Evolutionary conservation across 2,329 filamentous ascomycete species (phyloP), one percentile per base, ranked within the genome.

Genomic region (Claviceps cyperi): DNA sequence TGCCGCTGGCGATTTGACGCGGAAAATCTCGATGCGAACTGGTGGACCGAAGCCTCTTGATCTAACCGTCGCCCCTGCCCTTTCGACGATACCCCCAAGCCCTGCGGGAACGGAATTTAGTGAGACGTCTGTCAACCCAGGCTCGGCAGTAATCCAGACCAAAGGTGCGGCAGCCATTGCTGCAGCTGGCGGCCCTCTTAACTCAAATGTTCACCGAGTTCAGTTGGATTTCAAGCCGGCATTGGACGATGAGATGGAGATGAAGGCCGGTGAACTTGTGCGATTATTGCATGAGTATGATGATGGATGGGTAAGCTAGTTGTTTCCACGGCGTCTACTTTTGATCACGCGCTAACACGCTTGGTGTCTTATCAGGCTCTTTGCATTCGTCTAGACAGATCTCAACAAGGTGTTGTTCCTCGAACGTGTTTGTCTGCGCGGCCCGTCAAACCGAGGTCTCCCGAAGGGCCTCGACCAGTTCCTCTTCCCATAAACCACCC

Each of bases 201-300:
- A 73, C 54, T 72, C 77, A 51, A 66, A 86, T 56, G 90, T 97
- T 50, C 85, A 97, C 66, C 87, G 92, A 55, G 87, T 97, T 36
- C 87, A 96, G 65, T 80, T 97, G 57, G 90, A 96, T 66, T 98
- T 97, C 67, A 84, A 81, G 64, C 90, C 92, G 24, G 91, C 86
- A 3, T 83, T 97, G 75, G 84, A 88, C 5, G 92, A 98, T 62
- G 92, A 98, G 68, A 74, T 98, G 61, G 85, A 81, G 54, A 75
- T 98, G 43, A 77, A 73, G 54, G 79, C 83, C 51, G 92, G 92
- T 48, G 83, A 94, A 54, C 74, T 98, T 46, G 87, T 97, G 47
- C 80, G 91, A 55, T 73, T 98, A 55, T 74, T 97, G 48, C 91
- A 97, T 62, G 90, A 95, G 68, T 98, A 97, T 60, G 92, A 98